Evolutionary conservation across 192 early-diverging fungal genomes (phyloP).

Genomic region (Coemansia sp.): DNA sequence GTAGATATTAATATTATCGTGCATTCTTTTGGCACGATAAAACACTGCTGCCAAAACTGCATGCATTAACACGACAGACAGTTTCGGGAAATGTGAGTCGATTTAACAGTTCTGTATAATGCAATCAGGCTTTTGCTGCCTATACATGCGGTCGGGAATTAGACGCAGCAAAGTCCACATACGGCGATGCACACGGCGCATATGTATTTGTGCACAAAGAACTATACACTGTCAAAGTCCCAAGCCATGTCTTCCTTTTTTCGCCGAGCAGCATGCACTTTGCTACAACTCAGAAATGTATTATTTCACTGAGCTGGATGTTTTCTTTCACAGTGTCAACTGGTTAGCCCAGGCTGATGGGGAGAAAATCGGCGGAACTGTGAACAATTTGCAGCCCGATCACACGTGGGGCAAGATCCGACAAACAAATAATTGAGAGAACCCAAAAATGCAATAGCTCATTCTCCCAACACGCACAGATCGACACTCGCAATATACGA

Average conservation of each 20-base stretch:
- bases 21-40: neutral
- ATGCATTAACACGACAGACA: neutral
- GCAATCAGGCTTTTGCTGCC: neutral
- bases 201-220: slow-evolving; percentile 2
- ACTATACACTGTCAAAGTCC: neutral
- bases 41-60: neutral
- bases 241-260: no score
- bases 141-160: slow-evolving; percentile 2
- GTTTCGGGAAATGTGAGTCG: neutral
- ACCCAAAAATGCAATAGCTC: neutral
- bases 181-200: neutral
- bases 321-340: no score
- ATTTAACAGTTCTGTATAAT: no score
- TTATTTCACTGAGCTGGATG: no score
- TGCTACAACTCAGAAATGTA: no score
- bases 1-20: neutral
- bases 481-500: neutral
- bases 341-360: no score
- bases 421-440: no score
- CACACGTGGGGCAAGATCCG: no score
- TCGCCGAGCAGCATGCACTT: no score
- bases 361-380: no score
- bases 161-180: slow-evolving; percentile 3
- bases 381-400: no score
- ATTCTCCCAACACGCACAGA: neutral